Evolutionary conservation across 2,329 filamentous ascomycete genomes (phyloP), one percentile per base, ranked within the genome.

Genomic region (Geoglossum cookeanum): DNA sequence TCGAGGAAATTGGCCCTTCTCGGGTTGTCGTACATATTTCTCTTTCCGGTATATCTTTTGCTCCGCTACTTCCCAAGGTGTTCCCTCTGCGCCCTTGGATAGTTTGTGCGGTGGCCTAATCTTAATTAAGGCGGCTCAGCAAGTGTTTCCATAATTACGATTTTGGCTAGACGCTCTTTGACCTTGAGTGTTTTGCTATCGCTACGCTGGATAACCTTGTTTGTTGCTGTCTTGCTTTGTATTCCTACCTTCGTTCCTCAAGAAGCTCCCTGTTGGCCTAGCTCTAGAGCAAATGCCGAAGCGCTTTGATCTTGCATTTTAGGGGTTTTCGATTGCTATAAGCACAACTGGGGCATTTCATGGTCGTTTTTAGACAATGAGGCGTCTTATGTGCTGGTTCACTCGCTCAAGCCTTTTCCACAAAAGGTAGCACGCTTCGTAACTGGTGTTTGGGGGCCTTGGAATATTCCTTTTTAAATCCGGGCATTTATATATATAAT

Each of bases 301-400:
- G 11, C 48, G 4, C n/a, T 52, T 52, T 22, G 9, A 30, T 52
- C 48, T 15, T 52, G 48, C 48, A 52, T 52, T 52, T 52, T 52
- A 27, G 48, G 48, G 32, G 32, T 52, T 22, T 22, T 52, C 27
- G 48, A 32, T 52, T 52, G 32, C 33, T 33, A 29, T 15, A 5
- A 32, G 48, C 48, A 52, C 29, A 52, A 29, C 29, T 52, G n/a
- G 48, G 48, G 48, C 48, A 32, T 52, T 32, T 52, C 48, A 52
- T 52, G 48, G 48, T 52, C 48, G 32, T 52, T 52, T 32, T 42
- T 52, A 52, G 48, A 52, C 48, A n/a, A 52, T 52, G 48, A 52
- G 11, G 48, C 48, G 32, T 52, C 22, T 29, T 52, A 32, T 52
- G 48, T 52, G 48, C 48, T 32, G 48, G 48, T 22, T 52, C 48